Percentiles rank a stretch among this genome's conserved stretches.
These are phyloP conservation scores for Mortierella alpina DNA, from an alignment of 192 early-diverging fungal species.

Conservation along the genomic window DNA sequence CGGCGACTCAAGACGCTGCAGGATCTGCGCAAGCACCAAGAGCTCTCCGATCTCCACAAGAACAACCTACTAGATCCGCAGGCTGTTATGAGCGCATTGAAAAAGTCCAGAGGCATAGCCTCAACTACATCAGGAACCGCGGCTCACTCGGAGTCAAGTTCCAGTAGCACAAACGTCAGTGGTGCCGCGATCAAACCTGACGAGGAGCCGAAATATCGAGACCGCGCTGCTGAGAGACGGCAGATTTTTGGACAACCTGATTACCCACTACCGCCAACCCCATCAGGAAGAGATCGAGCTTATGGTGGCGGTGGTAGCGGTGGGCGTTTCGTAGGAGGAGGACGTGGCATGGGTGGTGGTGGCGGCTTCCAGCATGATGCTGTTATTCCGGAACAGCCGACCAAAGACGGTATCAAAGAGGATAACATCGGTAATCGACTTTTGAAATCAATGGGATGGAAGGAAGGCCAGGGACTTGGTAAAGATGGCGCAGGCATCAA, in stretches of 20 bases:
- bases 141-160: not conserved
- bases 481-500: slow-evolving; percentile 59
- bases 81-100: slow-evolving; percentile 21
- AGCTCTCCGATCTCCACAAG: slow-evolving; percentile 70
- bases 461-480: slow-evolving; percentile 72
- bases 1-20: slow-evolving; percentile 62
- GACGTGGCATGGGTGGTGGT: not conserved
- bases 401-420: slow-evolving; percentile 60
- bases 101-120: slow-evolving; percentile 20
- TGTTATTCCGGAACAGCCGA: slow-evolving; percentile 54
- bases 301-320: slow-evolving; percentile 15
- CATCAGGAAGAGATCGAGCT: slow-evolving; percentile 8
- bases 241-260: slow-evolving; percentile 69
- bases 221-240: slow-evolving; percentile 73
- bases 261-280: slow-evolving; percentile 40
- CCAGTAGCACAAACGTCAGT: not conserved
- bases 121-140: not conserved
- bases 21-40: slow-evolving; percentile 65
- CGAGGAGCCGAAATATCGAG: slow-evolving; percentile 61
- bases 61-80: slow-evolving; percentile 36
- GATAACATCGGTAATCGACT: slow-evolving; percentile 72
- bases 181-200: not conserved
- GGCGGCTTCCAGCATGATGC: slow-evolving; percentile 6
- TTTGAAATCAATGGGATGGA: slow-evolving; percentile 77
- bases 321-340: slow-evolving; percentile 2